Evolutionary conservation across 129 eudicot species (phyloP).

Genomic region (Artemisia tridentata): DNA sequence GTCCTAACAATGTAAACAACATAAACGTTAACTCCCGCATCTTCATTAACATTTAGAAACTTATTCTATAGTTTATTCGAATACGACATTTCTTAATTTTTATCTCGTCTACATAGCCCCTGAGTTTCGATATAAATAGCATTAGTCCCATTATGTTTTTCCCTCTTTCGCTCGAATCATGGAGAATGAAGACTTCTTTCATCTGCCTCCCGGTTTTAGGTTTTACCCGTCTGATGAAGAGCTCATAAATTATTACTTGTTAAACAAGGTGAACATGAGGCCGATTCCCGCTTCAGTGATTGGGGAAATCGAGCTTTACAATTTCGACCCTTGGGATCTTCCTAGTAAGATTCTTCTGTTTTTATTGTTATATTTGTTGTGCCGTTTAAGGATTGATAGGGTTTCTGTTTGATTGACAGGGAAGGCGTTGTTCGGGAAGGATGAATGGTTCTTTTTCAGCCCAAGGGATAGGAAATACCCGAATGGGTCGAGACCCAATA

Average conservation of each 20-base stretch:
- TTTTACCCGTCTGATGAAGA: constrained; percentile 75
- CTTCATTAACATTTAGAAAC: constrained; percentile 10
- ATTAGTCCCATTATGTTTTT: constrained; percentile 6
- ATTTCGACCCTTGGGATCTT: constrained; percentile 67
- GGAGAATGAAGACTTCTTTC: constrained; percentile 26
- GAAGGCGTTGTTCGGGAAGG: constrained; percentile 52
- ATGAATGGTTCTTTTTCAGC: constrained; percentile 66
- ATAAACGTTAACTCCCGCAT: constrained; percentile 35
- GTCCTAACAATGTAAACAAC: constrained; percentile 10
- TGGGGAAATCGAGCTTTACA: constrained; percentile 61
- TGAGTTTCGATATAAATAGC: constrained; percentile 16
- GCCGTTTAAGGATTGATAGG: constrained; percentile 1
- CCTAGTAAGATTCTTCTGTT: constrained; percentile 41
- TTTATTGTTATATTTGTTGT: neutral
- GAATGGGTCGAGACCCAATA: constrained; percentile 60
- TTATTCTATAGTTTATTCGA: constrained; percentile 14
- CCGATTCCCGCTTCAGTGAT: constrained; percentile 46
- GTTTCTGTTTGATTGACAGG: constrained; percentile 31
- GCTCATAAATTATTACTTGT: constrained; percentile 50
- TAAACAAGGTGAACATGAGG: constrained; percentile 42
- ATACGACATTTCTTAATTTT: constrained; percentile 23
- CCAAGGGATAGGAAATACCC: constrained; percentile 73
- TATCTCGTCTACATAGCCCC: constrained; percentile 19
- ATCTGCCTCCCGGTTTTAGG: constrained; percentile 66
- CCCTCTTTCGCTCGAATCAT: constrained; percentile 22